These are phyloP conservation scores for Colletotrichum navitas DNA, from an alignment of 2,329 filamentous ascomycete genomes.

Conservation along the genomic window DNA sequence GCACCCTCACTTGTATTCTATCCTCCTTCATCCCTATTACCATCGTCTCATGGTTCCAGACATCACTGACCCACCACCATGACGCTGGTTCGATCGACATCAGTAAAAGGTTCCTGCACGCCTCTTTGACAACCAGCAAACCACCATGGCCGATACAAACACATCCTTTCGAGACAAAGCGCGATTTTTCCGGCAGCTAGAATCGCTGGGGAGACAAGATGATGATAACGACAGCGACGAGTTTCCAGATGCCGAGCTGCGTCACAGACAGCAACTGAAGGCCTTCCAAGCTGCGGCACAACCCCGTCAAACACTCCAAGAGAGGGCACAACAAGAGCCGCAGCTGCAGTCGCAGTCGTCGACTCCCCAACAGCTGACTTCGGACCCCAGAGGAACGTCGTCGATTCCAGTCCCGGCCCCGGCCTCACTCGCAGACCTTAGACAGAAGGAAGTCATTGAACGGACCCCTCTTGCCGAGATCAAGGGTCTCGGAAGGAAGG, in stretches of 20 bases:
- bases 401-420: conserved; percentile 38
- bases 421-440: conserved; percentile 15
- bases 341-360: neutral
- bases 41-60: conserved; percentile 7
- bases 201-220: conserved; percentile 45
- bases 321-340: conserved; percentile 16
- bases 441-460: conserved; percentile 33
- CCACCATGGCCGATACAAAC: conserved; percentile 44
- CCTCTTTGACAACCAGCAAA: conserved; percentile 5
- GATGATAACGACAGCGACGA: conserved; percentile 48
- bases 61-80: conserved; percentile 28
- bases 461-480: conserved; percentile 47
- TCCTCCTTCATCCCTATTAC: neutral
- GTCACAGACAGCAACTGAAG: conserved; percentile 28
- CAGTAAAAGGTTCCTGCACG: conserved; percentile 17
- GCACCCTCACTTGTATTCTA: neutral
- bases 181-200: conserved; percentile 60
- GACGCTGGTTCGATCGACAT: conserved; percentile 4
- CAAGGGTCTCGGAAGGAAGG: conserved; percentile 36
- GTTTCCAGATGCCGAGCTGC: conserved; percentile 45
- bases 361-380: conserved; percentile 4
- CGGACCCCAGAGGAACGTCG: conserved; percentile 25
- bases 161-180: conserved; percentile 56
- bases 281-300: conserved; percentile 20
- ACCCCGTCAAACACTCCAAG: conserved; percentile 36